Base-by-base conservation (phyloP, 106 monocot genomes). In the Amphibolis antarctica region DNA sequence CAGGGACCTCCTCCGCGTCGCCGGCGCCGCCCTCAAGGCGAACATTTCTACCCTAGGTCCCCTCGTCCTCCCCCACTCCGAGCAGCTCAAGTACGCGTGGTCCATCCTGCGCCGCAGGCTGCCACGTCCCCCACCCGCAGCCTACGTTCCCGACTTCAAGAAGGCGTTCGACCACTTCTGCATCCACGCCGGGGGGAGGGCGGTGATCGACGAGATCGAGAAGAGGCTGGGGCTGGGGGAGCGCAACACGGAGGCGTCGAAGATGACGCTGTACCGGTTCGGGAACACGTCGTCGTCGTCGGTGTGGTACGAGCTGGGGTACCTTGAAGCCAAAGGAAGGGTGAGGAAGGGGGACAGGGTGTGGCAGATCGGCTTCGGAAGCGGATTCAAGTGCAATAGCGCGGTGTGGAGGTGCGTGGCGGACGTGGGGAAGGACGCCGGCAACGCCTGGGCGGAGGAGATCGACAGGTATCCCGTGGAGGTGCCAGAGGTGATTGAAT, bases 91-190 rank as follows among this genome's bases (percentile, higher is more conserved):
- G 31, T 71, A 63, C 71, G 24, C 27, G 0, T 31, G 27, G 19
- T 29, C 70, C n/a, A 2, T 19, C 12, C 18, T 22, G 50, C 19
- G 18, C 25, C 29, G 5, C 30, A 11, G 12, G 28, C 18, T 36
- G 10, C 1, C 9, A 14, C 24, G 19, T 9, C 18, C 28, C 15
- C 47, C 28, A 0, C 82, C 84, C 69, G 7, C 36, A 3, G 10
- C 36, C 36, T 36, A 36, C 36, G 73, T 88, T 17, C 88, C 88
- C 0, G 76, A 93, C 81, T 94, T 94, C 80, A 86, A 83, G 67
- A 74, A 54, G 59, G 93, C 86, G 9, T 81, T 86, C 71, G 83
- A 94, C 64, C 93, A 94, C 69, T 85, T 93, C 71, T 94, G 93
- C 78, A 80, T 94, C 24, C 93, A 93, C 74, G 75, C 88, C 24